Evolutionary conservation across 768 basidiomycete species (phyloP), one percentile per base, ranked within the genome.

Genomic region (Leccinum boreale): DNA sequence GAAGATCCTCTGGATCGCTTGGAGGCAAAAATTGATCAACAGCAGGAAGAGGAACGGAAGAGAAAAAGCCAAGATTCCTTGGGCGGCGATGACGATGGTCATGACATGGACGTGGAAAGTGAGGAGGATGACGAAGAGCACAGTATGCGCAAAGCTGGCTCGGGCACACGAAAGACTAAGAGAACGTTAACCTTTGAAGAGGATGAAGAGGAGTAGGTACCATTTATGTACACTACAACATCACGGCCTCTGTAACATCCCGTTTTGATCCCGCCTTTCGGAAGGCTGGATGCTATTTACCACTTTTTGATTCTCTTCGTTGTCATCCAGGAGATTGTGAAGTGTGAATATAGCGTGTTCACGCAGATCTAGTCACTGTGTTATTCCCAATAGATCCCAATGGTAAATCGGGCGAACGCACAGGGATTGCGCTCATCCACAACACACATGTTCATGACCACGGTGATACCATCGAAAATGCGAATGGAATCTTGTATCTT

Each of bases 341-440:
- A 97, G 77, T 19, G 92, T 81, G 62, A 97, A 86, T 44, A 98
- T 83, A 2, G 94, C 93, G 68, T 97, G 92, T 74, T 98, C 95
- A 19, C 93, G 87, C 49, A 98, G 76, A 73, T 92, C 95, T 65
- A 21, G 46, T 14, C 21, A 54, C 52, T 10, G 15, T 10, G 15
- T 67, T 33, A 69, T 44, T 57, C 44, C 36, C 9, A 1, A 33
- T 24, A 10, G 33, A 56, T 21, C 8, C 15, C 17, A 21, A 59
- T 3, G 5, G n/a, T 7, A 52, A 31, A 21, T 14, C 52, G 23
- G 33, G 12, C 29, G 7, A 19, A 84, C 94, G 74, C 70, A 96
- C 94, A 94, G 39, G 94, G 94, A 73, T 95, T 97, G 57, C 87
- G 76, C 65, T 94, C 94, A 69, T 98, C 94, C 26, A 93, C 77